Evolutionary conservation across 805 yeast genomes (phyloP), one percentile per base, ranked within the genome.

Genomic region (Saccharomycopsis fibuligera): DNA sequence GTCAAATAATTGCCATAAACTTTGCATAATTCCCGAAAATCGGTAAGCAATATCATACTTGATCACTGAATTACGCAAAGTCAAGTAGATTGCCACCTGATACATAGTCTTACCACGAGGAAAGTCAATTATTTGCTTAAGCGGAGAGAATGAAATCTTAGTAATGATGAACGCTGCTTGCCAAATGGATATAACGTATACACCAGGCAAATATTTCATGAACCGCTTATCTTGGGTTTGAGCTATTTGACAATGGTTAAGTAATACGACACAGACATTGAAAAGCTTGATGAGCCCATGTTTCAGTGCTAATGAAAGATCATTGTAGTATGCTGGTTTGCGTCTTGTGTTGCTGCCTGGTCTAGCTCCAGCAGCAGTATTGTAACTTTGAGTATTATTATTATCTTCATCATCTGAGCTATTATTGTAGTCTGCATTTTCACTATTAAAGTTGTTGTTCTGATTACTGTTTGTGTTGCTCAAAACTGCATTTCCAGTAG

Each of bases 21-120:
- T 89, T 59, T 85, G 77, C 93, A 93, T 87, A 51, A 93, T 88
- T 6, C 96, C 96, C 41, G 95, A 81, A 0, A 96, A 86, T 56
- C 98, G 75, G 62, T 86, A 87, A 0, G 97, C 87, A 73, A 93
- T 81, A 61, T 91, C 99, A 65, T 90, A 93, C 58, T 88, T 88
- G 57, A 87, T 70, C 25, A 91, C 83, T 0, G 96, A 87, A 0
- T 96, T 95, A 51, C 79, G 79, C 49, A 80, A 75, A 1, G 93
- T 80, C 41, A 86, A 65, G 17, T 75, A 70, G 21, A 86, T 79
- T 1, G 93, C 93, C 21, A 70, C 68, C 53, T 76, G 76, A 58
- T 83, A 87, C 27, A 84, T 74, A 47, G 73, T 75, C 60, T 79
- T 81, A 5, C 96, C 97, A 0, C 80, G 72, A 2, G 76, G 79